Evolutionary conservation across 768 basidiomycete species (phyloP).

Genomic region (Glaciozyma martinii): DNA sequence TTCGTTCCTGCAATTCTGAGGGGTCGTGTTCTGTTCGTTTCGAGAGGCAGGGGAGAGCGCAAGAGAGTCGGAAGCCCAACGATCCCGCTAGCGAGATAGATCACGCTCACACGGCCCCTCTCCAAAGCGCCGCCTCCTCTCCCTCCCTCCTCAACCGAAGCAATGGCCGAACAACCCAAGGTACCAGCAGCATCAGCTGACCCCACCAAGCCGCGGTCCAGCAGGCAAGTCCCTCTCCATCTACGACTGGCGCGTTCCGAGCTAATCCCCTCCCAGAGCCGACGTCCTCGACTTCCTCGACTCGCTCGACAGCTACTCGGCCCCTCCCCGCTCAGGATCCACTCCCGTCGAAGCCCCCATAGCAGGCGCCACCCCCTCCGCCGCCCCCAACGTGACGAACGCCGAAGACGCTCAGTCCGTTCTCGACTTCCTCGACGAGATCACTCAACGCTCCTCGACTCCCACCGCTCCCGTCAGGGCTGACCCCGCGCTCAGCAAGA

Average conservation of each 20-base stretch:
- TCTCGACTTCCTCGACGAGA: slow-evolving; percentile 37
- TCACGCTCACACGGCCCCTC: too few species aligned
- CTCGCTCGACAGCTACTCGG: slow-evolving; percentile 71
- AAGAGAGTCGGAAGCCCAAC: too few species aligned
- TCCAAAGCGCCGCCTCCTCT: too few species aligned
- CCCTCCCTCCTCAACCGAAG: background rate
- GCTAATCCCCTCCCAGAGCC: slow-evolving; percentile 34
- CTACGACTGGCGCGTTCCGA: background rate
- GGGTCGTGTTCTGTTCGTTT: too few species aligned
- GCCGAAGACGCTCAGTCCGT: slow-evolving; percentile 34
- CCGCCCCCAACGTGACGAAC: slow-evolving; percentile 11
- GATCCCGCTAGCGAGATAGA: too few species aligned
- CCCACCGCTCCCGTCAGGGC: slow-evolving; percentile 9
- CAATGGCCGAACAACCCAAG: background rate
- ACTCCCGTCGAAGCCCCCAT: slow-evolving; percentile 1
- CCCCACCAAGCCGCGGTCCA: background rate
- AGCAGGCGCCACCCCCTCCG: slow-evolving; percentile 10
- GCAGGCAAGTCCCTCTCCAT: background rate
- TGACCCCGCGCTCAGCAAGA: slow-evolving; percentile 5
- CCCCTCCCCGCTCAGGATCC: background rate
- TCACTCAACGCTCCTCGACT: slow-evolving; percentile 25
- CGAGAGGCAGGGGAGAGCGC: too few species aligned
- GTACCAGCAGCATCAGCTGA: background rate
- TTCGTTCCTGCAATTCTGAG: too few species aligned
- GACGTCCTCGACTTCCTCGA: slow-evolving; percentile 90